Evolutionary conservation across 176 grass and related monocot genomes (phyloP), one percentile per base, ranked within the genome.

Genomic region (Juncus effusus): DNA sequence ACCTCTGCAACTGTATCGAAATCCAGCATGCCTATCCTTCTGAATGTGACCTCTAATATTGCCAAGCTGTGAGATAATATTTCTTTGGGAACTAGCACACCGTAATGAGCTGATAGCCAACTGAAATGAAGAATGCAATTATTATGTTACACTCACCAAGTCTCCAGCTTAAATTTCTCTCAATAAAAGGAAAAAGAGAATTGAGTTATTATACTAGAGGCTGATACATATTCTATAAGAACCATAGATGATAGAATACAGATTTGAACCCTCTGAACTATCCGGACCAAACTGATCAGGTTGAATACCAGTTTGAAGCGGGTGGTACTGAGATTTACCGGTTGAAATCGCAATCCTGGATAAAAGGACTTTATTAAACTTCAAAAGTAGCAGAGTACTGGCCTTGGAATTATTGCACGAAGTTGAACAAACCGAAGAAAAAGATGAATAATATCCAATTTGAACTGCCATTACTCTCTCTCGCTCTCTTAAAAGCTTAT

Each of bases 391-490:
- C 11, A 54, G 49, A 69, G 53, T 40, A 51, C 38, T 16, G 9
- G 57, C 53, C 68, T 59, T 58, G 6, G 54, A n/a, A 59, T 57
- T 41, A 14, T 41, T 72, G 54, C 37, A 58, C 8, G 68, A 37
- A 12, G 44, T 9, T 47, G 68, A 37, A 38, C 1, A 47, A 47
- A 52, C 38, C 13, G 37, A 55, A 45, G 37, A 44, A 40, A 72
- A 59, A 55, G 38, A 72, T 36, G 68, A 13, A 58, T 38, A 59
- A 47, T 13, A 72, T n/a, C 68, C 68, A n/a, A 72, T 72, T 59
- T 59, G 68, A 44, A 59, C 6, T 11, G 37, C 39, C 68, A 72
- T 49, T 19, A 51, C 40, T 53, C 7, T 19, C 13, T 19, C 37
- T 41, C 7, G 2, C 52, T 28, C 3, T 42, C 1, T 14, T 2